Conservation (phyloP, 1,284 basidiomycete genomes). For the Cryptococcus sp. region DNA sequence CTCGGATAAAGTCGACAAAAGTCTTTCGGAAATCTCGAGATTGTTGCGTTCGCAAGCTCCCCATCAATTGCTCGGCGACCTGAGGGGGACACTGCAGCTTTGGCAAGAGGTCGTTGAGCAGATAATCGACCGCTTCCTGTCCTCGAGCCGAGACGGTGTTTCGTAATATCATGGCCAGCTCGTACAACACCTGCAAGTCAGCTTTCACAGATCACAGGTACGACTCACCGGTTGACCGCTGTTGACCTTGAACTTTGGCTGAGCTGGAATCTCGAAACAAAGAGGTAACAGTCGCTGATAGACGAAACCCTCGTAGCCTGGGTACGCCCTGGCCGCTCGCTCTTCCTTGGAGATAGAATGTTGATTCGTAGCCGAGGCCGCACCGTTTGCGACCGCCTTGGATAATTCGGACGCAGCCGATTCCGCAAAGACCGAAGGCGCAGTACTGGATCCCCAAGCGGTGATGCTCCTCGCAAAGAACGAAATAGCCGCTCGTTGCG, state of each 20-base stretch:
- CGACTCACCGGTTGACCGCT: conserved; percentile 73
- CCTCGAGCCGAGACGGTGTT: conserved; percentile 71
- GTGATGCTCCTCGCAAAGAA: conserved; percentile 67
- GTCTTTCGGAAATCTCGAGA: conserved; percentile 81
- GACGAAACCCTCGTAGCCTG: conserved; percentile 88
- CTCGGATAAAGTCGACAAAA: conserved; percentile 65
- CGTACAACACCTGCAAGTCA: conserved; percentile 67
- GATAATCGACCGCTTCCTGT: conserved; percentile 76
- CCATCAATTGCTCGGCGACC: conserved; percentile 70
- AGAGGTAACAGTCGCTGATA: conserved; percentile 82
- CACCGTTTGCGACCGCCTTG: conserved; percentile 47
- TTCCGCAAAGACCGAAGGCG: conserved; percentile 38
- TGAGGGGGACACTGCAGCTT: conserved; percentile 79
- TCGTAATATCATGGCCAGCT: conserved; percentile 80
- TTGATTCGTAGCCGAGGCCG: conserved; percentile 30
- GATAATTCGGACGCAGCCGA: conserved; percentile 31
- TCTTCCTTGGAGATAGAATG: conserved; percentile 33
- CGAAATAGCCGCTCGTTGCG: conserved; percentile 73
- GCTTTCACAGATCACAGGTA: too few species aligned
- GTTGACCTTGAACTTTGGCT: conserved; percentile 75
- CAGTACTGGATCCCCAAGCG: conserved; percentile 62
- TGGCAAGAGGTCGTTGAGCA: conserved; percentile 75
- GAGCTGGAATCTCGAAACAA: conserved; percentile 75
- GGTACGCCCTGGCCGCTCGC: conserved; percentile 55
- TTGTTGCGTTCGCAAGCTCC: conserved; percentile 70